Base-by-base conservation (phyloP, 2,329 filamentous ascomycete genomes). In the Dactylellina parvicollis region DNA sequence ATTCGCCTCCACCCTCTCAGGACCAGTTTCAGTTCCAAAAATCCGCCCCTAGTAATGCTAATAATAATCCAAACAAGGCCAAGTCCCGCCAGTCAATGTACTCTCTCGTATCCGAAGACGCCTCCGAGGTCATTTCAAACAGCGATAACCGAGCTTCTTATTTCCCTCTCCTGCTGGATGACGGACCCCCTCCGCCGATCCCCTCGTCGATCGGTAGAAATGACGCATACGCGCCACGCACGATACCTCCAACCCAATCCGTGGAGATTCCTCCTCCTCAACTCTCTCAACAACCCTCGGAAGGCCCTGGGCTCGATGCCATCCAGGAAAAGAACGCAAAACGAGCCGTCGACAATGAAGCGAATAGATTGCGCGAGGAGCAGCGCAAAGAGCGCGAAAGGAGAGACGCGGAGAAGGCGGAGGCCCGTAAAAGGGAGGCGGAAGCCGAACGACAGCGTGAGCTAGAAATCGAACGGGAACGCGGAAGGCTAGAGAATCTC, bases 331-430 rank as follows among this genome's bases (percentile, higher is more conserved):
- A 72, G 61, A 72, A 64, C 54, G 52, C 67, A 60, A 72, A 72
- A 65, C 44, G 67, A 72, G 67, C 59, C 30, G 67, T 30, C 42
- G 67, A 72, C 28, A 72, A 72, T 65, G 67, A 72, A 65, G 59
- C 67, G 10, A 57, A 60, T 52, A 72, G 59, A 54, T 44, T 62
- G 38, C 52, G 59, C 24, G 67, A 72, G 18, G 67, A 72, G 9
- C 67, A 59, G 44, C 67, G 67, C 32, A 65, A 65, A 46, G 59
- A 64, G 46, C 67, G 67, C 28, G 67, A 72, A 62, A 57, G 44
- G 30, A 84, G 86, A 78, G 87, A 89, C 76, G 88, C 89, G 79
- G 84, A 86, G 77, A 87, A 88, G 76, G 89, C 89, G 79, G 87
- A 89, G 81, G 82, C 47, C 87, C 84, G 56, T 86, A 89, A 18